A percentile compares a stretch with the other conserved stretches of the same genome.
These are phyloP conservation scores for Arbutus unedo DNA, from an alignment of 148 eudicot genomes.

Conservation along the genomic window DNA sequence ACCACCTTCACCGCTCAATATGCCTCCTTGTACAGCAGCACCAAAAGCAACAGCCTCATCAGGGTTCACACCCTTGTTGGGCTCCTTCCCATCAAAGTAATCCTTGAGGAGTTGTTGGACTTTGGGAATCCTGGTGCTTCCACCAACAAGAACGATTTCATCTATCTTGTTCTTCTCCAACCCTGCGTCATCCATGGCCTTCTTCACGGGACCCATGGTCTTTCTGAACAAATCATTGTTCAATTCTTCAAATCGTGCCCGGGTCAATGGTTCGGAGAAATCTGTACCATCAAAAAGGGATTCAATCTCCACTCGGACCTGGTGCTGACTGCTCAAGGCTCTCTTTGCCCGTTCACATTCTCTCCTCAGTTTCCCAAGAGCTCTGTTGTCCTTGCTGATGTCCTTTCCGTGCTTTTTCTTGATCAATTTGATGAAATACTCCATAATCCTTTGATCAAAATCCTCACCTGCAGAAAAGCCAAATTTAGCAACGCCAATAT, in stretches of 20 bases:
- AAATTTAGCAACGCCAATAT: neutral
- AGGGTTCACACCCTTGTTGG: constrained; percentile 42
- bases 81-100: constrained; percentile 39
- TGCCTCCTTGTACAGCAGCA: constrained; percentile 41
- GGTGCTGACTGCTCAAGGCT: constrained; percentile 43
- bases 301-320: constrained; percentile 37
- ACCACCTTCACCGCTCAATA: constrained; percentile 37
- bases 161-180: constrained; percentile 35
- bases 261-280: constrained; percentile 41
- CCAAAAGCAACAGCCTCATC: constrained; percentile 49
- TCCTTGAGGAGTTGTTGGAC: constrained; percentile 41
- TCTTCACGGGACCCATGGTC: constrained; percentile 47
- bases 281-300: constrained; percentile 38
- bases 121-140: constrained; percentile 43
- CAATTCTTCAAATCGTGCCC: constrained; percentile 42
- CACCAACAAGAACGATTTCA: constrained; percentile 47
- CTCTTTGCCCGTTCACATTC: constrained; percentile 41
- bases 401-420: constrained; percentile 44
- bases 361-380: constrained; percentile 39
- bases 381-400: constrained; percentile 41
- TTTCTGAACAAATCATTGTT: constrained; percentile 39
- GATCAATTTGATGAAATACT: constrained; percentile 37
- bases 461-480: constrained; percentile 33
- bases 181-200: constrained; percentile 37
- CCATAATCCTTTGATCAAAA: constrained; percentile 39